Percentiles rank a stretch among this genome's conserved stretches.
These are phyloP conservation scores for Tricharina praecox DNA, from an alignment of 495 filamentous ascomycete species.

Conservation along the genomic window DNA sequence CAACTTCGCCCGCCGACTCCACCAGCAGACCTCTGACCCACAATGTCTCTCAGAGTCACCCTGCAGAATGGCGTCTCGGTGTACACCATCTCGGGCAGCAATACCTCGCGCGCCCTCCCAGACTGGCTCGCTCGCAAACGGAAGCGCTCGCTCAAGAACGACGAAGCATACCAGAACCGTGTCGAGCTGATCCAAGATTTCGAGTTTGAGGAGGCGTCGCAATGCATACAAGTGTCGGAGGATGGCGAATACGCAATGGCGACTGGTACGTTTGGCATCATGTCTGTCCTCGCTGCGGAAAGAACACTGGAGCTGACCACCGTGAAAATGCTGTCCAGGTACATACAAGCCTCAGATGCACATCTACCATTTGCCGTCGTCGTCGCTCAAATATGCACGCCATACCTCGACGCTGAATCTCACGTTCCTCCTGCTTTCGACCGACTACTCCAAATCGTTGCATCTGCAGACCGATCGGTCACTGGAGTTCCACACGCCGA, in stretches of 20 bases:
- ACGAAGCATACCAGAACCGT: slow-evolving; percentile 79
- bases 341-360: slow-evolving; percentile 96
- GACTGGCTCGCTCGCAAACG: slow-evolving; percentile 87
- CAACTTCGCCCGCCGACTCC: too few species aligned
- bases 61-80: slow-evolving; percentile 79
- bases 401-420: slow-evolving; percentile 90
- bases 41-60: slow-evolving; percentile 62
- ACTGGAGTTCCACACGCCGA: slow-evolving; percentile 85
- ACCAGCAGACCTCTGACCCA: background rate
- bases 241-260: slow-evolving; percentile 99
- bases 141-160: slow-evolving; percentile 84
- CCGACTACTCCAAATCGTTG: slow-evolving; percentile 85
- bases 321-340: slow-evolving; percentile 37
- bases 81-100: slow-evolving; percentile 87
- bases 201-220: slow-evolving; percentile 95
- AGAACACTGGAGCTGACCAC: too few species aligned
- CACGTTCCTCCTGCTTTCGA: slow-evolving; percentile 79
- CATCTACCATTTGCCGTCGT: slow-evolving; percentile 79
- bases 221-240: slow-evolving; percentile 76
- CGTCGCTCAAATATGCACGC: slow-evolving; percentile 79
- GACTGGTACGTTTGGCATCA: slow-evolving; percentile 56
- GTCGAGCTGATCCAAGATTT: slow-evolving; percentile 96
- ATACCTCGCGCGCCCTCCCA: slow-evolving; percentile 75
- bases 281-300: too few species aligned
- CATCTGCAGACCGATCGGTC: slow-evolving; percentile 84